Conservation (phyloP, 345 rosid genomes). For the Dovyalis caffra region DNA sequence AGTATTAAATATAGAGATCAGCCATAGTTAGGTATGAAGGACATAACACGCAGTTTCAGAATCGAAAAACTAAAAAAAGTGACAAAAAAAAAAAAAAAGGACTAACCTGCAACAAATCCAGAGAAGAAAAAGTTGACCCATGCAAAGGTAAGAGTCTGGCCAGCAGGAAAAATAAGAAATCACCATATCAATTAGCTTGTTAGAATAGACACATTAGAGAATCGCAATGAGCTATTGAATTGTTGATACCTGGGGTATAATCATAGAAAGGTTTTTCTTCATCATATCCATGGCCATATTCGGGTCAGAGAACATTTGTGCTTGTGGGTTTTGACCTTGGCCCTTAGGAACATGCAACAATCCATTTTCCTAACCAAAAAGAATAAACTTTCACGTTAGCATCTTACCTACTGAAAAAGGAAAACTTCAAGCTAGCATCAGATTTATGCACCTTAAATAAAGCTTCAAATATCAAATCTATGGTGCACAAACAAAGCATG, state of each 20-base stretch:
- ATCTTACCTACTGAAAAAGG: background rate
- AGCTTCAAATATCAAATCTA: background rate
- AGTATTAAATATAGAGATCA: background rate
- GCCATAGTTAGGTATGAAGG: background rate
- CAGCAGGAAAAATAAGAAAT: constrained; percentile 21
- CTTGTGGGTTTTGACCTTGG: constrained; percentile 79
- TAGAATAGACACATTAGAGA: background rate
- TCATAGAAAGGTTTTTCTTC: constrained; percentile 99
- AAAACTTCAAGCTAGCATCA: background rate
- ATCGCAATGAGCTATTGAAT: background rate
- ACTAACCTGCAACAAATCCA: constrained; percentile 94
- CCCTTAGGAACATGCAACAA: constrained; percentile 83
- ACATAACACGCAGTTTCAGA: background rate
- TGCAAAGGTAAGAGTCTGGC: constrained; percentile 93
- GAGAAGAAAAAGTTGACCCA: constrained; percentile 99
- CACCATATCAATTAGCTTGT: constrained; percentile 15
- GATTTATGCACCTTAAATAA: background rate
- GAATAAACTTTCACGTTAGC: background rate
- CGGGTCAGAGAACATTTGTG: constrained; percentile 99
- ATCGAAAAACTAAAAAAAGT: background rate
- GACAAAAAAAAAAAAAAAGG: background rate
- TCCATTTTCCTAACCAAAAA: constrained; percentile 76
- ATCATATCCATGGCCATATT: constrained; percentile 99
- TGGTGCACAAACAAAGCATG: background rate
- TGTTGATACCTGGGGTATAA: constrained; percentile 81